These are phyloP conservation scores for Trypanosoma conorhini DNA, from an alignment of 208 protist species.

Conservation along the genomic window DNA sequence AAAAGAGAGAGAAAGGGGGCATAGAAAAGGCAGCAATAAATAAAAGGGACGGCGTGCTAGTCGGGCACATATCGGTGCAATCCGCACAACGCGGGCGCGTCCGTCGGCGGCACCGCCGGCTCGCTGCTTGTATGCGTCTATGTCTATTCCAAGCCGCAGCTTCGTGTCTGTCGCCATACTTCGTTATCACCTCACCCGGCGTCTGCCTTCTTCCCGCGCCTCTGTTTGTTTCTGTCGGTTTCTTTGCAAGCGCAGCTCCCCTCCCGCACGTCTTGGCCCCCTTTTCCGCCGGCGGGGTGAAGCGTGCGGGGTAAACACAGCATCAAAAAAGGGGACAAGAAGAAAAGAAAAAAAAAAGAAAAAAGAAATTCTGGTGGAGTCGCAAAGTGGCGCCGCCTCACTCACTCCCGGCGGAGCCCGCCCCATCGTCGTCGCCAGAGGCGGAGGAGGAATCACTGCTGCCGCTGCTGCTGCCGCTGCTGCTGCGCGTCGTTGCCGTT, in stretches of 20 bases:
- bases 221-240: too few species aligned
- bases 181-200: too few species aligned
- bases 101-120: too few species aligned
- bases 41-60: too few species aligned
- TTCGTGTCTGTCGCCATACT: too few species aligned
- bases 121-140: too few species aligned
- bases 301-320: neutral
- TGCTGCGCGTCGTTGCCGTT: neutral
- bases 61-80: too few species aligned
- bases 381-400: neutral
- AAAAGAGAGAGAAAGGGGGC: neutral
- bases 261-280: neutral
- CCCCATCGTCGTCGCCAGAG: neutral
- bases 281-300: neutral
- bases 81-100: too few species aligned
- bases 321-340: too few species aligned
- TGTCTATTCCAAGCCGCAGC: too few species aligned
- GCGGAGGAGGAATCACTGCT: neutral
- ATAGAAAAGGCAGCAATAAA: neutral
- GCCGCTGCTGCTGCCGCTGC: neutral
- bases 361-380: neutral
- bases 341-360: neutral
- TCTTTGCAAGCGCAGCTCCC: too few species aligned
- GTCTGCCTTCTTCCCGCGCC: too few species aligned
- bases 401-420: neutral